These are phyloP conservation scores for Penicillium canescens DNA, from an alignment of 495 filamentous ascomycete species.

Conservation along the genomic window DNA sequence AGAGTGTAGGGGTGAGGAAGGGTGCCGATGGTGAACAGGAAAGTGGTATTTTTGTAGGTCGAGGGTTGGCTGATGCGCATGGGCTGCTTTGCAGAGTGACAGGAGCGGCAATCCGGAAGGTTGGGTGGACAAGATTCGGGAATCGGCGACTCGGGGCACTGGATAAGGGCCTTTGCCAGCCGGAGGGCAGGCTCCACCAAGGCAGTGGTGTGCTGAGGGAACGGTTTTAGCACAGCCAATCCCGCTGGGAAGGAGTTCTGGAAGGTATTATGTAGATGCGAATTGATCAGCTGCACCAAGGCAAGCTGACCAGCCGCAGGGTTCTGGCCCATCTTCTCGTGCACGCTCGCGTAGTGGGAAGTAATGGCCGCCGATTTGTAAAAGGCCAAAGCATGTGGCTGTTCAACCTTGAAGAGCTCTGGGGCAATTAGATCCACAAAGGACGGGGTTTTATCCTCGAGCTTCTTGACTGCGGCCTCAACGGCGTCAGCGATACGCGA, in stretches of 20 bases:
- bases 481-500: constrained; percentile 64
- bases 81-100: constrained; percentile 53
- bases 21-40: constrained; percentile 76
- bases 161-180: constrained; percentile 69
- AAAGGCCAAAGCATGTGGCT: constrained; percentile 70
- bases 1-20: constrained; percentile 91
- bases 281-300: constrained; percentile 75
- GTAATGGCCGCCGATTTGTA: constrained; percentile 67
- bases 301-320: constrained; percentile 57
- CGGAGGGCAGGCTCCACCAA: constrained; percentile 67
- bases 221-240: constrained; percentile 77
- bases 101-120: constrained; percentile 67
- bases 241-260: constrained; percentile 75
- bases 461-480: constrained; percentile 59
- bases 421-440: constrained; percentile 57
- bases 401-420: constrained; percentile 64
- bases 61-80: constrained; percentile 58
- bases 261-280: constrained; percentile 84
- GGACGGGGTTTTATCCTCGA: constrained; percentile 53
- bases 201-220: constrained; percentile 68
- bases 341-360: constrained; percentile 63
- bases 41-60: constrained; percentile 59
- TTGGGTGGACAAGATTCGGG: constrained; percentile 88
- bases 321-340: constrained; percentile 56
- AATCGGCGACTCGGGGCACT: constrained; percentile 70